Conservation (phyloP, 176 grass and related monocot species). For the Raddia distichophylla region DNA sequence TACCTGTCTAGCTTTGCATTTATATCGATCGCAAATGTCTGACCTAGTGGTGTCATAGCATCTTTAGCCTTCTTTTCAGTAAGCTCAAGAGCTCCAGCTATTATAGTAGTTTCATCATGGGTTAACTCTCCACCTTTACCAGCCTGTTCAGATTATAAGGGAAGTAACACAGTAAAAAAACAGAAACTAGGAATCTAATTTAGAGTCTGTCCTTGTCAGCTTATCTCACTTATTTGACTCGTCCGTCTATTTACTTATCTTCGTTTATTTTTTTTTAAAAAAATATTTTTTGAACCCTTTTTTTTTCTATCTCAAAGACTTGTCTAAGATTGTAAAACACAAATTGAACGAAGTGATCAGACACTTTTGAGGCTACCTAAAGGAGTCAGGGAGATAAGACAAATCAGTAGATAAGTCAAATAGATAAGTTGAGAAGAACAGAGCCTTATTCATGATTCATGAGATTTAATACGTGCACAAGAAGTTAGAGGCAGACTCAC, state of each 20-base stretch:
- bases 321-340: too few relatives aligned
- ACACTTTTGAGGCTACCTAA: too few relatives aligned
- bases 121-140: constrained; percentile 98
- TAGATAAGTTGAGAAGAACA: too few relatives aligned
- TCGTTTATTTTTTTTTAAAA: too few relatives aligned
- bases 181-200: background rate
- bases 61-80: constrained; percentile 83
- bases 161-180: constrained; percentile 10
- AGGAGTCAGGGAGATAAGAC: too few relatives aligned
- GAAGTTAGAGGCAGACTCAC: background rate
- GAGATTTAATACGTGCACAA: background rate
- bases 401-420: too few relatives aligned
- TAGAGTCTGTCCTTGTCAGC: background rate
- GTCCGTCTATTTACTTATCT: background rate
- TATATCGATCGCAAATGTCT: constrained; percentile 93
- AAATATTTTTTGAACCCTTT: too few relatives aligned
- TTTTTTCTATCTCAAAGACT: too few relatives aligned
- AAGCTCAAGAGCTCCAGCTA: constrained; percentile 96
- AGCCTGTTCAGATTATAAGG: constrained; percentile 55
- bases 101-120: constrained; percentile 97
- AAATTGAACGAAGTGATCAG: too few relatives aligned
- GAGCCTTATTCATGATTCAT: too few relatives aligned
- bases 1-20: constrained; percentile 86
- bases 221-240: too few relatives aligned
- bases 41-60: constrained; percentile 74